Evolutionary conservation across 2,329 filamentous ascomycete species (phyloP), one percentile per base, ranked within the genome.

Genomic region (Pezicula neosporulosa): DNA sequence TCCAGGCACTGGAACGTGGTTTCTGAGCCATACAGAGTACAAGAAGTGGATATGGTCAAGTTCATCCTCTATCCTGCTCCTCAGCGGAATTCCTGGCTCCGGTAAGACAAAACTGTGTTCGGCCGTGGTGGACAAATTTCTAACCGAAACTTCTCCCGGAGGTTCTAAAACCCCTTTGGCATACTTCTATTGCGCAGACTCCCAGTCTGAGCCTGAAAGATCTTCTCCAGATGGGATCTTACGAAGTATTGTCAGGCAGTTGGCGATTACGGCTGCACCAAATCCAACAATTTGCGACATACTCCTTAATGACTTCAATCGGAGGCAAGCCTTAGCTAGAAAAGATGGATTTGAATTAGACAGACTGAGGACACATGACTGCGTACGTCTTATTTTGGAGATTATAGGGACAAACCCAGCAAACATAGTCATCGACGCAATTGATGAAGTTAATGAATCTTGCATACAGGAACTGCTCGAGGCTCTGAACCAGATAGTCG

Each of bases 361-460:
- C 12, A 47, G 28, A 47, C 24, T 47, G 27, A 13, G 21, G 16
- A 9, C 36, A 21, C 24, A 45, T 1, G 50, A 57, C 12, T 45
- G 35, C 12, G 45, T 44, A 12, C 13, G 48, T 2, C 15, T 56
- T 6, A 50, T 57, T 33, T 30, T 55, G 6, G 37, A 44, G 8
- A 5, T 56, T 10, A 9, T 52, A 8, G 28, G 42, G 6, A 12
- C 18, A 8, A 49, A 52, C 16, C 41, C 53, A 18, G 53, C 44
- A 3, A 52, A 28, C 1, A 54, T 58, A 15, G 24, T 58, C 13
- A 50, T 57, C 36, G 52, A 57, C 41, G 52, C 47, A 2, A 16
- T 57, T 12, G 55, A 57, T 28, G 55, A 55, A 19, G 52, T 49
- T 21, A 41, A 49, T 30, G 39, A 35, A 30, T 10, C 12, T 10